Evolutionary conservation across 2,329 filamentous ascomycete species (phyloP).

Genomic region (Cordyceps javanica): DNA sequence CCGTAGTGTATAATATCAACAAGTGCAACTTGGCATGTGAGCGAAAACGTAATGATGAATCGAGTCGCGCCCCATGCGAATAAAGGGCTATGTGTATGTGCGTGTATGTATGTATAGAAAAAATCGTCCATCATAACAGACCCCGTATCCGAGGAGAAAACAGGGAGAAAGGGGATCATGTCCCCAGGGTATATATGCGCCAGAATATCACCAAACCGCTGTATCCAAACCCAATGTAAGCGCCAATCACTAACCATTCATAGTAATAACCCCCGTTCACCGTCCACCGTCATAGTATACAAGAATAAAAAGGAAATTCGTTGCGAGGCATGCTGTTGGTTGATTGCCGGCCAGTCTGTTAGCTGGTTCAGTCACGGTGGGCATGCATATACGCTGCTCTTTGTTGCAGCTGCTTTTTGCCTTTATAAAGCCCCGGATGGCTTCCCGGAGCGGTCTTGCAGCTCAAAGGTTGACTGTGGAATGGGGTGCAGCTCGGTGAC

Average conservation of each 20-base stretch:
- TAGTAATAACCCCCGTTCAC: not conserved
- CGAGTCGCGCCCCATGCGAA: not conserved
- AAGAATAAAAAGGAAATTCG: not conserved
- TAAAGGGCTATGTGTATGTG: not conserved
- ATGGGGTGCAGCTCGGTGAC: conserved; percentile 43
- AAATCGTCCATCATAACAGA: not conserved
- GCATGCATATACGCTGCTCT: not conserved
- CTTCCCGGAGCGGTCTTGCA: conserved; percentile 25
- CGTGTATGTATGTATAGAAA: not conserved
- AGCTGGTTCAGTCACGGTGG: not conserved
- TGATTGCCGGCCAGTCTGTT: not conserved
- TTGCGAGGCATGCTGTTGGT: not conserved
- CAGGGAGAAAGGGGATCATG: not conserved
- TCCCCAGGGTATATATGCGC: conserved; percentile 11
- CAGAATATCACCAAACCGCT: not conserved
- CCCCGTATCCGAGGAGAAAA: not conserved
- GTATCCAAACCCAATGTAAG: conserved; percentile 5
- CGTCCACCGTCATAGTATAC: not conserved
- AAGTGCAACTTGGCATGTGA: not conserved
- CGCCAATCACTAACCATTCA: not conserved
- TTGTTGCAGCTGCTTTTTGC: no score
- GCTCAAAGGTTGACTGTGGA: conserved; percentile 33
- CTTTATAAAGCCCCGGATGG: conserved; percentile 27
- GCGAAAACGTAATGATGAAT: not conserved
- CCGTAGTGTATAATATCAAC: not conserved